Evolutionary conservation across 2,329 filamentous ascomycete species (phyloP).

Genomic region (Cordyceps militaris): DNA sequence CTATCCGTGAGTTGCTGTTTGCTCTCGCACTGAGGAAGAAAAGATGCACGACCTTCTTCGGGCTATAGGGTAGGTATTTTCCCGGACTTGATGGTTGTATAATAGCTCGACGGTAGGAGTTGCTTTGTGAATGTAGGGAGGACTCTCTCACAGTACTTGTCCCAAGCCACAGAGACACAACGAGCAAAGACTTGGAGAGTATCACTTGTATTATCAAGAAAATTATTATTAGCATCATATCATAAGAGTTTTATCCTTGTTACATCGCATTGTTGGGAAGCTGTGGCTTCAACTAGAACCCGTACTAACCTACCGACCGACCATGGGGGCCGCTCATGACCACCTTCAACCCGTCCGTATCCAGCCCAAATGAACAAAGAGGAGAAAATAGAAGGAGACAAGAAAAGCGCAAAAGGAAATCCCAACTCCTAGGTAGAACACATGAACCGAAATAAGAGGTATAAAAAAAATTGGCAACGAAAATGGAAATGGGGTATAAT

Average conservation of each 20-base stretch:
- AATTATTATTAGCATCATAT: slow-evolving; percentile 14
- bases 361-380: neutral
- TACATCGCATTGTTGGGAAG: neutral
- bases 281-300: neutral
- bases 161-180: neutral
- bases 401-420: neutral
- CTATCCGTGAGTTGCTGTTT: too few species aligned
- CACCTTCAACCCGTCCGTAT: neutral
- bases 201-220: neutral
- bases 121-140: too few species aligned
- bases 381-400: neutral
- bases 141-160: too few species aligned
- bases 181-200: neutral
- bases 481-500: slow-evolving; percentile 12
- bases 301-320: neutral
- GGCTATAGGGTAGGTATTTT: too few species aligned
- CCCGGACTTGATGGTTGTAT: too few species aligned
- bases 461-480: neutral
- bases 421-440: neutral
- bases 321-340: neutral
- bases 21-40: too few species aligned
- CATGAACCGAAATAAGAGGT: neutral
- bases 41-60: too few species aligned
- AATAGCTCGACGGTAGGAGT: too few species aligned
- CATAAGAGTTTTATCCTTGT: slow-evolving; percentile 2